Evolutionary conservation across 73 alveolate genomes (phyloP).

Genomic region (Strombidium stylifer): DNA sequence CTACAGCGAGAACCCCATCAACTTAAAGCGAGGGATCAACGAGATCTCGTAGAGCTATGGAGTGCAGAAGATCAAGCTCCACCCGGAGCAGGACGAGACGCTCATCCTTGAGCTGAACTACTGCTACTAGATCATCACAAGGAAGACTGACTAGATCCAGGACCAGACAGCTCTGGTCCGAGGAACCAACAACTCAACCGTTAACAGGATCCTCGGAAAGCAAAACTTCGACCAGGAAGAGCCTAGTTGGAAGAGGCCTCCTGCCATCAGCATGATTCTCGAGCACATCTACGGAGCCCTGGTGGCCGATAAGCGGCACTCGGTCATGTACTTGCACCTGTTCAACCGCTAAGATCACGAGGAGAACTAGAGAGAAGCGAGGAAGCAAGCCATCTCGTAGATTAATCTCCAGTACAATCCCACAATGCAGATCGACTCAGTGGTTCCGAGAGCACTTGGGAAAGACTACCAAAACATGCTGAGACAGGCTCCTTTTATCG

Average conservation of each 20-base stretch:
- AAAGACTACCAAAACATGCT: too few species aligned
- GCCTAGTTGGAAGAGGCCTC: constrained; percentile 65
- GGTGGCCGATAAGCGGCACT: constrained; percentile 69
- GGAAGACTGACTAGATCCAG: constrained; percentile 24
- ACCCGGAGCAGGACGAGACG: constrained; percentile 49
- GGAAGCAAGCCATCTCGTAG: too few species aligned
- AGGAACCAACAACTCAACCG: constrained; percentile 25
- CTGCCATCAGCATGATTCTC: constrained; percentile 66
- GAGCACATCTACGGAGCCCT: constrained; percentile 80
- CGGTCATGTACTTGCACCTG: constrained; percentile 69
- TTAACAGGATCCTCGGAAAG: constrained; percentile 46
- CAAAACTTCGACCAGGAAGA: constrained; percentile 48
- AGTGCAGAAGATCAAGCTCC: not conserved
- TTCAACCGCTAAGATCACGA: too few species aligned
- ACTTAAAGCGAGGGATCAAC: not conserved
- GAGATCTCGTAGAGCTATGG: not conserved
- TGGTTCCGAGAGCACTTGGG: too few species aligned
- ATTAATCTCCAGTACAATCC: too few species aligned
- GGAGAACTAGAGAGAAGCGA: too few species aligned
- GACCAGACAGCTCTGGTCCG: constrained; percentile 55
- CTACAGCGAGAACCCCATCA: constrained; percentile 1
- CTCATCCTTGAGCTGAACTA: constrained; percentile 55
- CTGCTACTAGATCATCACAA: constrained; percentile 5
- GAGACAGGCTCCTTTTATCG: too few species aligned
- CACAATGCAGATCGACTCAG: too few species aligned